These are phyloP conservation scores for Lunasporangiospora selenospora DNA, from an alignment of 192 early-diverging fungal species.

Conservation along the genomic window DNA sequence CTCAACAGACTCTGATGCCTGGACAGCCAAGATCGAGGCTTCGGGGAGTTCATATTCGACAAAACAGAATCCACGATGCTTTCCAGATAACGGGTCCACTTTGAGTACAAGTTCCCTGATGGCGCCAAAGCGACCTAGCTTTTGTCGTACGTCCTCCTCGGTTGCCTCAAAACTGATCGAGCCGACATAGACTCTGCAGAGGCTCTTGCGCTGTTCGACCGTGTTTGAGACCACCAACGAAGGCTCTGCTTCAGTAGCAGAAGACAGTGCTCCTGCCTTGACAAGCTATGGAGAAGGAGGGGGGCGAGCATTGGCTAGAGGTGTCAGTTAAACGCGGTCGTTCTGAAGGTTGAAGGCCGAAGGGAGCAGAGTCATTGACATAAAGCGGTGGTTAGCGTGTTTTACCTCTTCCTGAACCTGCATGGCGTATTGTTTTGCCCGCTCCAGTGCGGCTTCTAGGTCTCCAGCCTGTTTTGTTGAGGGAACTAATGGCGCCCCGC, in stretches of 20 bases:
- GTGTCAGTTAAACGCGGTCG: not conserved
- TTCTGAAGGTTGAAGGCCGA: not conserved
- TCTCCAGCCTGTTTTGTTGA: conserved; percentile 16
- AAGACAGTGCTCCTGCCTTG: conserved; percentile 17
- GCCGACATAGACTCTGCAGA: conserved; percentile 77
- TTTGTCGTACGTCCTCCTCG: conserved; percentile 77
- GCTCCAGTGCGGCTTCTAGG: conserved; percentile 17
- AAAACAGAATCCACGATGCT: conserved; percentile 92
- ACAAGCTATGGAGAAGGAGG: conserved; percentile 8
- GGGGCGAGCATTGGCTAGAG: too few species aligned
- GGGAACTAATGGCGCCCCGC: conserved; percentile 17
- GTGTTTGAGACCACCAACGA: conserved; percentile 31
- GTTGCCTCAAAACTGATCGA: conserved; percentile 88
- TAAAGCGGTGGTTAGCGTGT: not conserved
- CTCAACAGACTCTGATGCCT: conserved; percentile 81
- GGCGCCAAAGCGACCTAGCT: conserved; percentile 80
- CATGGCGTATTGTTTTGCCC: conserved; percentile 28
- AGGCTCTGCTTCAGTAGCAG: conserved; percentile 34
- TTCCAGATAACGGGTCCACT: conserved; percentile 74
- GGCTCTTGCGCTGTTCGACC: conserved; percentile 33
- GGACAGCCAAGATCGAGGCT: conserved; percentile 81
- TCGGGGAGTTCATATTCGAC: conserved; percentile 90
- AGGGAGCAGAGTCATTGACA: not conserved
- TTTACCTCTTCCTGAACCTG: conserved; percentile 39
- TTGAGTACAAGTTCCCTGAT: conserved; percentile 82